These are phyloP conservation scores for Saururus chinensis DNA, from an alignment of 164 flowering plant species.

Conservation along the genomic window DNA sequence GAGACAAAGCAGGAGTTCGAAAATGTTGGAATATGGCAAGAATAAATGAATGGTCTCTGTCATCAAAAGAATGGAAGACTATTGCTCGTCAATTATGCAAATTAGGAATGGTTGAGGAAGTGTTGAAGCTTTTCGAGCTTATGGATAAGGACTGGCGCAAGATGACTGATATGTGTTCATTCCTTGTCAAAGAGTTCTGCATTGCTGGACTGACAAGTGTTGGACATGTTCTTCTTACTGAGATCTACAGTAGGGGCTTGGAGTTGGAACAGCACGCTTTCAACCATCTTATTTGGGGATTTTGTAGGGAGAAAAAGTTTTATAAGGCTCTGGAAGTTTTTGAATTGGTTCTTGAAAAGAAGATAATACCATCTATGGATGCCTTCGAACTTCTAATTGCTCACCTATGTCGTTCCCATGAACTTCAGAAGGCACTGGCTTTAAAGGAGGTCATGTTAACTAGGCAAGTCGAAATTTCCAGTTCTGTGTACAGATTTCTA, in stretches of 20 bases:
- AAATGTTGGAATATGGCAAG: conserved; percentile 37
- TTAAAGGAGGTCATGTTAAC: conserved; percentile 29
- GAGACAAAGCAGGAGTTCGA: conserved; percentile 21
- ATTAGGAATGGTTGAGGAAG: conserved; percentile 38
- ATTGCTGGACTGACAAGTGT: conserved; percentile 29
- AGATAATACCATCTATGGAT: conserved; percentile 25
- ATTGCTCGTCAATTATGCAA: conserved; percentile 35
- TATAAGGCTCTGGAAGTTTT: conserved; percentile 34
- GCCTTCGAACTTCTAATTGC: conserved; percentile 30
- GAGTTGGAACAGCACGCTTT: conserved; percentile 25
- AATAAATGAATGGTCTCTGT: conserved; percentile 46
- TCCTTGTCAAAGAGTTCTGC: conserved; percentile 45
- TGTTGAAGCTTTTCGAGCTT: conserved; percentile 41
- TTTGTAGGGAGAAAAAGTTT: conserved; percentile 38
- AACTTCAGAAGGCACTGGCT: conserved; percentile 25
- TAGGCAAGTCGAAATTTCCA: conserved; percentile 16
- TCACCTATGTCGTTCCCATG: conserved; percentile 28
- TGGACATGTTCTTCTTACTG: conserved; percentile 33
- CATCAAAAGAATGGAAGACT: conserved; percentile 24
- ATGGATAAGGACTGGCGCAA: conserved; percentile 17
- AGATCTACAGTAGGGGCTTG: conserved; percentile 25
- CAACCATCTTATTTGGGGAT: conserved; percentile 40
- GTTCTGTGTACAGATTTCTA: conserved; percentile 24
- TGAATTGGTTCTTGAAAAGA: conserved; percentile 29
- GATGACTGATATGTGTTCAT: conserved; percentile 17